These are phyloP conservation scores for Metarhizium album DNA, from an alignment of 2,329 filamentous ascomycete genomes.

Conservation along the genomic window DNA sequence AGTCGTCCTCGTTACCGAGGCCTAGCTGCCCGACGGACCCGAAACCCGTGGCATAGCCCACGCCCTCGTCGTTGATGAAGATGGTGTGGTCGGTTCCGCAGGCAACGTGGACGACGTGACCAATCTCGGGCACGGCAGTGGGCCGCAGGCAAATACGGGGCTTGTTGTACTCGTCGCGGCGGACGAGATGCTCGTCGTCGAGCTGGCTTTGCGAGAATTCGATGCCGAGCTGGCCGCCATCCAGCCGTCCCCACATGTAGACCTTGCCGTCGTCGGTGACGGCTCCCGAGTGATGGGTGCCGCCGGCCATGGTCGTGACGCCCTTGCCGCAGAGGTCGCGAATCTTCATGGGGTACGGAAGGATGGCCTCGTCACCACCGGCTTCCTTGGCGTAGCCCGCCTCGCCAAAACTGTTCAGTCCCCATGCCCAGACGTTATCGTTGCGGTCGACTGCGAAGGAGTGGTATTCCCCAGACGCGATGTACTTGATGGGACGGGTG, in stretches of 20 bases:
- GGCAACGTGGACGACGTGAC: constrained; percentile 43
- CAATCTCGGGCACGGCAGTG: constrained; percentile 24
- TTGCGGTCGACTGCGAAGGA: constrained; percentile 66
- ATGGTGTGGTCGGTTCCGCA: constrained; percentile 67
- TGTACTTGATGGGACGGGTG: constrained; percentile 46
- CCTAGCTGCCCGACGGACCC: constrained; percentile 71
- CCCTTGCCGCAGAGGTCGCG: constrained; percentile 50
- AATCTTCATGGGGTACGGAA: constrained; percentile 62
- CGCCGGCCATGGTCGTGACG: constrained; percentile 60
- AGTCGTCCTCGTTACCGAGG: constrained; percentile 66
- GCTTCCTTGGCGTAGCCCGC: constrained; percentile 53
- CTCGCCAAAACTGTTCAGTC: constrained; percentile 79
- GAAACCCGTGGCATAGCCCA: constrained; percentile 73
- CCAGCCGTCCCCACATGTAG: constrained; percentile 49
- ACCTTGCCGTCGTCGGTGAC: constrained; percentile 46
- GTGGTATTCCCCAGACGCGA: constrained; percentile 65
- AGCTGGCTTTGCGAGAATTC: constrained; percentile 34
- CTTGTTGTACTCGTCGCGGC: constrained; percentile 50
- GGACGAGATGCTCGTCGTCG: constrained; percentile 36
- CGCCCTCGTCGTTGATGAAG: constrained; percentile 57
- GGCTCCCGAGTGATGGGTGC: constrained; percentile 62
- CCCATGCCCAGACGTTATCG: constrained; percentile 69
- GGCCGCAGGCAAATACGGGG: constrained; percentile 31
- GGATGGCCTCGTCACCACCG: constrained; percentile 46
- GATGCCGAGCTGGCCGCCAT: constrained; percentile 44